phyloP scores from a whole-genome alignment of 257 asterid genomes.

The Capsicum pubescens region DNA sequence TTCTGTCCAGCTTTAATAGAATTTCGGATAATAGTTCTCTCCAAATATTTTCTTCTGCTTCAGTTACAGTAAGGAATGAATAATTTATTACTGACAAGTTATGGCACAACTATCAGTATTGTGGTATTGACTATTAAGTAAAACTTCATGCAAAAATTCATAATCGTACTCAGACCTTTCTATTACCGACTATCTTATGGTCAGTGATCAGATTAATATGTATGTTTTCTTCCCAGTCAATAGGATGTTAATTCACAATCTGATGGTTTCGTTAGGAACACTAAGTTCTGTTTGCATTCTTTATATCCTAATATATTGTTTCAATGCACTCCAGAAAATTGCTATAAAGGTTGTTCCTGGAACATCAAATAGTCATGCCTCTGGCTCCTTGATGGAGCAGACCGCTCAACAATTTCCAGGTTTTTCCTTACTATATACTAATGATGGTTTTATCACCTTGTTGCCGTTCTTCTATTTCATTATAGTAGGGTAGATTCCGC shows the following conservation, averaged over 20 bases:
- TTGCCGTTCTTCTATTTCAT: background rate
- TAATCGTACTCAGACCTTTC: background rate
- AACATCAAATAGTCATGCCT: constrained; percentile 54
- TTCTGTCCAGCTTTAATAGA: background rate
- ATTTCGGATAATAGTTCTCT: background rate
- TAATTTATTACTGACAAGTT: background rate
- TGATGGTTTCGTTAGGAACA: background rate
- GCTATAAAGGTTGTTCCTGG: constrained; percentile 46
- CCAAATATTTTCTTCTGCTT: background rate
- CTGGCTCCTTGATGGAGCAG: constrained; percentile 54
- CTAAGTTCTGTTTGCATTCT: background rate
- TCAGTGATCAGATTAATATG: background rate
- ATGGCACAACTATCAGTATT: background rate
- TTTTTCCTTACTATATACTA: constrained; percentile 35
- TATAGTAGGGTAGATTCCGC: background rate
- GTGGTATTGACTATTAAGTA: background rate
- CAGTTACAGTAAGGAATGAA: background rate
- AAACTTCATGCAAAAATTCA: background rate
- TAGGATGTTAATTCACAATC: background rate
- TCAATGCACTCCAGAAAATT: constrained; percentile 47
- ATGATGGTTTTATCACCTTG: constrained; percentile 13
- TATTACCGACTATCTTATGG: background rate
- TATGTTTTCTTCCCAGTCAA: background rate
- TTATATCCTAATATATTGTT: constrained; percentile 12
- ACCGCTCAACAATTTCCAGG: constrained; percentile 61